These are phyloP conservation scores for Leccinum subtestaceum DNA, from an alignment of 768 basidiomycete genomes.

Conservation along the genomic window DNA sequence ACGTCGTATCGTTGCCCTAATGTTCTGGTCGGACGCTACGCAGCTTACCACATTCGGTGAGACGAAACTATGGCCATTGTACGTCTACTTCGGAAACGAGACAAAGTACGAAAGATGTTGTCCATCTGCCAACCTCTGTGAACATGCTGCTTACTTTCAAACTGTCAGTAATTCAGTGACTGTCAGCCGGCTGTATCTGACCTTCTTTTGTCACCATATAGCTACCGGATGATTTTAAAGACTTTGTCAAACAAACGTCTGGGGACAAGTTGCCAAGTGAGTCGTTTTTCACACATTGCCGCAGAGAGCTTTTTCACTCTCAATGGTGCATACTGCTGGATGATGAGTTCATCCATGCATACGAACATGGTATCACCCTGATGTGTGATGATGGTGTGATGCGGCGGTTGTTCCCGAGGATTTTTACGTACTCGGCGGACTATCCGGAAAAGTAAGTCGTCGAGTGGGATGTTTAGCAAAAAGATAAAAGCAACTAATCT, in stretches of 20 bases:
- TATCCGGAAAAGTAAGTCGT: not conserved
- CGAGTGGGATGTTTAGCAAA: not conserved
- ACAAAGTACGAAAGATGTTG: not conserved
- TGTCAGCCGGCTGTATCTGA: not conserved
- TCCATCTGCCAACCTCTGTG: not conserved
- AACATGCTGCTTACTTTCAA: not conserved
- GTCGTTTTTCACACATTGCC: not conserved
- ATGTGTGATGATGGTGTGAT: not conserved
- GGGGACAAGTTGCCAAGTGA: not conserved
- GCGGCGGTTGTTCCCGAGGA: not conserved
- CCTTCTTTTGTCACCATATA: not conserved
- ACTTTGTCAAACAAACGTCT: not conserved
- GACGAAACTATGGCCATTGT: not conserved
- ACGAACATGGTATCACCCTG: not conserved
- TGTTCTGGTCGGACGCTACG: not conserved
- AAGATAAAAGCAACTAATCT: not conserved
- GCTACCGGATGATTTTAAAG: not conserved
- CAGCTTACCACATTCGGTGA: not conserved
- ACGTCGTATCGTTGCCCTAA: not conserved
- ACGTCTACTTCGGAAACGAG: not conserved
- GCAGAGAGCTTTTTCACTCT: not conserved
- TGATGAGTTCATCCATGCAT: not conserved
- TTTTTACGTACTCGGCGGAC: not conserved
- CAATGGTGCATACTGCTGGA: not conserved
- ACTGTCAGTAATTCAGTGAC: not conserved